These are phyloP conservation scores for Yarrowia porcina DNA, from an alignment of 805 yeast species.

Conservation along the genomic window DNA sequence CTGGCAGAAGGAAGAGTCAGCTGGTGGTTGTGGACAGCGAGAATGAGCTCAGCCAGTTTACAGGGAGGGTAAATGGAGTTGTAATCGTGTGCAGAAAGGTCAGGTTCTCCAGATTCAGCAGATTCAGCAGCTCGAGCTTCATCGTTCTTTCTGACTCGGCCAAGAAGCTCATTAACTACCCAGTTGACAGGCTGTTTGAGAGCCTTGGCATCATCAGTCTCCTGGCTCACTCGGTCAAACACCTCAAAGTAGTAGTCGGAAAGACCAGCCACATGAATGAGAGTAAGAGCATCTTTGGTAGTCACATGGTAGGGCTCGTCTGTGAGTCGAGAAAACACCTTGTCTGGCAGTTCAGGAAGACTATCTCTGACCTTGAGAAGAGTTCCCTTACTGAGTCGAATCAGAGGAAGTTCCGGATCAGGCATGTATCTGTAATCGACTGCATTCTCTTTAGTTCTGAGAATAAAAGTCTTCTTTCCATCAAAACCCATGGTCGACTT, in stretches of 20 bases:
- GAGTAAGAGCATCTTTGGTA: conserved; percentile 70
- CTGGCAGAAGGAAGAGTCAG: conserved; percentile 70
- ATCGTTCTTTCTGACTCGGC: conserved; percentile 37
- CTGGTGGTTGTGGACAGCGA: conserved; percentile 44
- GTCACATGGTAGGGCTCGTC: conserved; percentile 53
- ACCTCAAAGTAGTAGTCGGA: conserved; percentile 53
- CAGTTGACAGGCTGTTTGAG: conserved; percentile 56
- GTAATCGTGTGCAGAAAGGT: neutral
- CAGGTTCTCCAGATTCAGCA: neutral
- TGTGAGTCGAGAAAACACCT: conserved; percentile 47
- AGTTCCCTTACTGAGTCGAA: conserved; percentile 48
- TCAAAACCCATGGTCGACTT: conserved; percentile 91
- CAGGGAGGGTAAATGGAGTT: conserved; percentile 41
- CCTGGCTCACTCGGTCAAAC: conserved; percentile 34
- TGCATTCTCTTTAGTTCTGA: conserved; percentile 75
- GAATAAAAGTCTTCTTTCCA: conserved; percentile 62
- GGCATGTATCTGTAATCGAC: conserved; percentile 93
- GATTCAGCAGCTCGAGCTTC: conserved; percentile 42
- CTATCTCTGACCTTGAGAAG: conserved; percentile 42
- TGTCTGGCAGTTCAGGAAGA: conserved; percentile 62
- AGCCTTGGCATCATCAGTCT: conserved; percentile 37
- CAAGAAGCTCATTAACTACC: conserved; percentile 78
- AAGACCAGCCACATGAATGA: conserved; percentile 52
- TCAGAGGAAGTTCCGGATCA: conserved; percentile 77
- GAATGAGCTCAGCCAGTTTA: conserved; percentile 54